Percentiles rank a stretch among this genome's conserved stretches.
Evolutionary conservation across 75 land plant species (phyloP).

Genomic region (Sequoia sempervirens): DNA sequence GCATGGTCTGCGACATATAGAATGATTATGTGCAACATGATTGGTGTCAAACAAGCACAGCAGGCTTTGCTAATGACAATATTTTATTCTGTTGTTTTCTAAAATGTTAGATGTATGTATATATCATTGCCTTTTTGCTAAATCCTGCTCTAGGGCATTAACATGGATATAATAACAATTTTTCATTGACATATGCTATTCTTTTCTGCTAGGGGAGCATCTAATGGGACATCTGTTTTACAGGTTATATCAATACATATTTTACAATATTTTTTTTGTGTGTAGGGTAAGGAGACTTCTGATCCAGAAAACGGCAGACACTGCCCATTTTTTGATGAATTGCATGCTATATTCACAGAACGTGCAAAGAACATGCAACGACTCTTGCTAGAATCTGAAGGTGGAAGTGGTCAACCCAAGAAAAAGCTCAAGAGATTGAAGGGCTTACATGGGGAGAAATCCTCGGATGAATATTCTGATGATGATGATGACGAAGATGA

Average conservation of each 20-base stretch:
- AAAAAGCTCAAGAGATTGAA: conserved; percentile 19
- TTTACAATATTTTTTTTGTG: background rate
- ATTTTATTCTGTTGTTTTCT: background rate
- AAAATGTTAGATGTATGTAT: background rate
- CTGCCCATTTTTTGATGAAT: conserved; percentile 76
- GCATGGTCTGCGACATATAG: background rate
- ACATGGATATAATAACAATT: background rate
- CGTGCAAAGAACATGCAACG: conserved; percentile 48
- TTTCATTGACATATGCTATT: background rate
- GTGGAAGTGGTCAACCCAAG: conserved; percentile 14
- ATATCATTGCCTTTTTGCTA: background rate
- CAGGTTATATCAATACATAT: background rate
- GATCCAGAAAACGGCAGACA: conserved; percentile 34
- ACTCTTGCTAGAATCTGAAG: conserved; percentile 33
- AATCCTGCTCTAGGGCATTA: background rate
- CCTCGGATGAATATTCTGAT: conserved; percentile 26
- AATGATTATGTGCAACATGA: background rate
- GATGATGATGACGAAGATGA: conserved; percentile 44
- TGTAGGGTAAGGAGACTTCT: conserved; percentile 66
- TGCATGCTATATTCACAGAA: conserved; percentile 62
- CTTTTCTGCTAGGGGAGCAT: background rate
- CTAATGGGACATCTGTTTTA: background rate
- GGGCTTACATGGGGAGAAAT: conserved; percentile 11
- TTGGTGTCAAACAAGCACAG: background rate
- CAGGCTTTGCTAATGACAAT: background rate